Conservation (phyloP, 768 basidiomycete genomes). For the Russula sp. region DNA sequence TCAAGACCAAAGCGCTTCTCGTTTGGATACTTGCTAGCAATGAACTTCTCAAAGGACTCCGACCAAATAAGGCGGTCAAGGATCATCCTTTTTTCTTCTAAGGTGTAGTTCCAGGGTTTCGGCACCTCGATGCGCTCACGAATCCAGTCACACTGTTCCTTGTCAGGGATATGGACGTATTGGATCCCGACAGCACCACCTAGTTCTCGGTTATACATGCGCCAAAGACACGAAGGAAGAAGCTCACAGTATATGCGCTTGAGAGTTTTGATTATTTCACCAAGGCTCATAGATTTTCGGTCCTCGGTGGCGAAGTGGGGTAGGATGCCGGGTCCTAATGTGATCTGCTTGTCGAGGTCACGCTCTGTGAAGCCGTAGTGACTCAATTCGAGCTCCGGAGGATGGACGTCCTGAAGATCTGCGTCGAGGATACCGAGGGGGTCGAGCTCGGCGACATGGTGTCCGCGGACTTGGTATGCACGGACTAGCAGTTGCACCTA, state of each 20-base stretch:
- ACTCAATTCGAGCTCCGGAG: slow-evolving; percentile 88
- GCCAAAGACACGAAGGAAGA: background rate
- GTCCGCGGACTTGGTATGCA: slow-evolving; percentile 98
- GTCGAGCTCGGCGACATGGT: slow-evolving; percentile 92
- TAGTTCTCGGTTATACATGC: slow-evolving; percentile 27
- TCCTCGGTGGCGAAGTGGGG: slow-evolving; percentile 91
- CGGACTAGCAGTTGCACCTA: slow-evolving; percentile 97
- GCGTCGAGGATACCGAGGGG: slow-evolving; percentile 90
- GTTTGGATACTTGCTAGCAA: slow-evolving; percentile 97
- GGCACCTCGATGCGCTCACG: slow-evolving; percentile 93
- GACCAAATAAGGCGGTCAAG: slow-evolving; percentile 99
- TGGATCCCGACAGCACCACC: slow-evolving; percentile 86
- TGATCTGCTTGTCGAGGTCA: slow-evolving; percentile 91
- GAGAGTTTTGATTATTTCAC: slow-evolving; percentile 86
- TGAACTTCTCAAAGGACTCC: slow-evolving; percentile 98
- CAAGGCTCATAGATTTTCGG: slow-evolving; percentile 76
- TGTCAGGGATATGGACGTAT: slow-evolving; percentile 94
- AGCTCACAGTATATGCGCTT: slow-evolving; percentile 89
- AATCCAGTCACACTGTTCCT: slow-evolving; percentile 99
- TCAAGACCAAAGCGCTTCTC: slow-evolving; percentile 99
- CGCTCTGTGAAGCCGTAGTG: slow-evolving; percentile 93
- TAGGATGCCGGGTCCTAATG: slow-evolving; percentile 91
- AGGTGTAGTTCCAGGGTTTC: slow-evolving; percentile 93
- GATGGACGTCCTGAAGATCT: slow-evolving; percentile 70
- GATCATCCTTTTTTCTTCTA: slow-evolving; percentile 99